Evolutionary conservation across 352 stramenopile species (phyloP).

Genomic region (Halophytophthora polymorphica): DNA sequence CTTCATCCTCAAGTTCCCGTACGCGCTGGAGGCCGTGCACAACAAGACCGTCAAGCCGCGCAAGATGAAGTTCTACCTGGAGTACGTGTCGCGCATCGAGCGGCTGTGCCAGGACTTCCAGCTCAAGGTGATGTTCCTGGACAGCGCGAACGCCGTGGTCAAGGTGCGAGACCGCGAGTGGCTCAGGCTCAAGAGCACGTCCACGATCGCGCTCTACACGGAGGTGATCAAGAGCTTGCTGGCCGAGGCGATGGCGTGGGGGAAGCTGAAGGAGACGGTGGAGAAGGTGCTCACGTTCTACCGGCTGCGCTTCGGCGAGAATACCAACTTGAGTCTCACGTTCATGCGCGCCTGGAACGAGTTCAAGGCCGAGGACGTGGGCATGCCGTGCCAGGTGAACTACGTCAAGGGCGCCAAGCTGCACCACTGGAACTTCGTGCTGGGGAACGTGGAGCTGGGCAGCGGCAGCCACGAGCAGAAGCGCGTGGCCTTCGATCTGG

Average conservation of each 20-base stretch:
- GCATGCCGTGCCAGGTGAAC: slow-evolving; percentile 37
- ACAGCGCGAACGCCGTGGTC: slow-evolving; percentile 33
- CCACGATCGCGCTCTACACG: slow-evolving; percentile 41
- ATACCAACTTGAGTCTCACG: slow-evolving; percentile 25
- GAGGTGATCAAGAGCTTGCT: slow-evolving; percentile 48
- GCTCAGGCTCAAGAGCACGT: slow-evolving; percentile 37
- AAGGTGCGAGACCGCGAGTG: slow-evolving; percentile 48
- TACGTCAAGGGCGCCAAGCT: slow-evolving; percentile 47
- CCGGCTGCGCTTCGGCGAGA: slow-evolving; percentile 11
- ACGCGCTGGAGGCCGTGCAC: slow-evolving; percentile 40
- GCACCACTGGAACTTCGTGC: slow-evolving; percentile 62
- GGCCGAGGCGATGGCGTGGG: slow-evolving; percentile 43
- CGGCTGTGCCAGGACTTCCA: slow-evolving; percentile 29
- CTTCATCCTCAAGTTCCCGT: slow-evolving; percentile 55
- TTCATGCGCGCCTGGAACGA: slow-evolving; percentile 58
- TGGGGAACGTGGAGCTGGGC: slow-evolving; percentile 67
- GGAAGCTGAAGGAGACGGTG: slow-evolving; percentile 36
- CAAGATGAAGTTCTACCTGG: slow-evolving; percentile 71
- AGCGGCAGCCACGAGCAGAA: slow-evolving; percentile 61
- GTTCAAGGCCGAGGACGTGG: slow-evolving; percentile 43
- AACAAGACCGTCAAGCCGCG: slow-evolving; percentile 70
- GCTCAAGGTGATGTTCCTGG: slow-evolving; percentile 37
- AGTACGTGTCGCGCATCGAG: slow-evolving; percentile 55
- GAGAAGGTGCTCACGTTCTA: slow-evolving; percentile 25
- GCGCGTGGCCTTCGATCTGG: slow-evolving; percentile 43